Conservation (phyloP, 768 basidiomycete species). For the Panaeolus papilionaceus region DNA sequence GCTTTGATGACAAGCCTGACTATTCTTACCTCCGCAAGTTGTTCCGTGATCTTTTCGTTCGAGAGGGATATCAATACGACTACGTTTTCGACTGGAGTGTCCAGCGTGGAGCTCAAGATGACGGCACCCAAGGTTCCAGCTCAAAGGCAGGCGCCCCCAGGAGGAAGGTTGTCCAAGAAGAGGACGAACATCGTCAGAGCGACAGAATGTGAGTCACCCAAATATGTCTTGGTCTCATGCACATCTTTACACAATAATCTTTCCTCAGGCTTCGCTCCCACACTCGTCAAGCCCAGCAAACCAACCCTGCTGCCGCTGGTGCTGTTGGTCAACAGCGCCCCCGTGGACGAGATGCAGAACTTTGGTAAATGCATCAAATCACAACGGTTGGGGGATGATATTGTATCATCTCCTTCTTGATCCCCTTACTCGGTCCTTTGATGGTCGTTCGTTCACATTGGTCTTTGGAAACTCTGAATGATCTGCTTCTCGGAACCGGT, state of each 20-base stretch:
- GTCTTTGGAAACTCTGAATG: constrained; percentile 11
- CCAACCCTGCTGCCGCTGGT: constrained; percentile 45
- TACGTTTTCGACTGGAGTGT: constrained; percentile 99
- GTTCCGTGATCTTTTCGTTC: constrained; percentile 97
- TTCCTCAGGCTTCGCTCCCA: constrained; percentile 80
- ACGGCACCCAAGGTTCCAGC: constrained; percentile 61
- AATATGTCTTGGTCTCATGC: neutral
- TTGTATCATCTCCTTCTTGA: constrained; percentile 27
- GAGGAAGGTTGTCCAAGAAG: constrained; percentile 85
- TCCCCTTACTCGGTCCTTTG: constrained; percentile 34
- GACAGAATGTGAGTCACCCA: constrained; percentile 75
- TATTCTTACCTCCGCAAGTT: constrained; percentile 99
- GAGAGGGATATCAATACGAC: constrained; percentile 98
- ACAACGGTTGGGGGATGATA: constrained; percentile 24
- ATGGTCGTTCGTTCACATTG: constrained; percentile 15
- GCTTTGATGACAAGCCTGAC: constrained; percentile 99
- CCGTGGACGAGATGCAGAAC: constrained; percentile 56
- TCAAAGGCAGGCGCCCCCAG: constrained; percentile 69
- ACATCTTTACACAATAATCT: constrained; percentile 20
- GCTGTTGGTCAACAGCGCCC: constrained; percentile 53
- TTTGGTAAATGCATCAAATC: constrained; percentile 52
- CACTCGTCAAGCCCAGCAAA: constrained; percentile 80
- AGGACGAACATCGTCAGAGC: constrained; percentile 82
- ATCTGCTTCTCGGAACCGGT: constrained; percentile 12
- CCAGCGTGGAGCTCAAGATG: constrained; percentile 75